Evolutionary conservation across 2,329 filamentous ascomycete species (phyloP), one percentile per base, ranked within the genome.

Genomic region (Fusarium sublunatum): DNA sequence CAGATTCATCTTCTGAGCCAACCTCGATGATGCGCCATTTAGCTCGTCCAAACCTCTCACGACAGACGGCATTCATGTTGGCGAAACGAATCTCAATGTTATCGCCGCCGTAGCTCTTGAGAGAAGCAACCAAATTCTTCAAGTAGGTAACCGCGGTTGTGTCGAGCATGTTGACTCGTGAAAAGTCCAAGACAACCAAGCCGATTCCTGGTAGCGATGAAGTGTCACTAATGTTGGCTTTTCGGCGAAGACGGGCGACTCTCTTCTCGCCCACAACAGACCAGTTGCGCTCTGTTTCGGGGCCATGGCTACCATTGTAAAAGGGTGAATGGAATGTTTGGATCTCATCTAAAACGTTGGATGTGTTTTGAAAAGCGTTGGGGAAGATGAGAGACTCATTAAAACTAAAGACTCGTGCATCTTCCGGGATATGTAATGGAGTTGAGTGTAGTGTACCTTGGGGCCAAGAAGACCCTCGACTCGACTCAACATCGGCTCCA

Each of bases 351-450:
- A 86, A 73, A 15, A 84, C 79, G 7, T 76, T 73, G 3, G 72
- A 77, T 43, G 84, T 85, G 57, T 82, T 73, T 36, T 80, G 75
- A 53, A 85, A 83, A 3, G 86, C 85, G 67, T 89, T 88, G 59
- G 81, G 83, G 75, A 88, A 89, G 73, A 88, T 83, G 32, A 88
- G 75, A 2, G 83, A 81, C 53, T 86, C 83, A 32, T 79, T 81
- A 72, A 87, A 86, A 5, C 78, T 77, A 69, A 88, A 84, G 32
- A 88, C 75, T 28, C 83, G 83, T 2, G 81, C 79, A 64, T 87
- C 85, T 3, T 78, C 73, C 2, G 76, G 81, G 24, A 80, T 71
- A 6, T 70, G 70, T 0, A 73, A 59, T 3, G 68, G 61, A 9
- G 50, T 41, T 2, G 35, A 71, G 22, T 47, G 67, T 32, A 38